Conservation (phyloP, 345 rosid species). For the Iberis pinnata region DNA sequence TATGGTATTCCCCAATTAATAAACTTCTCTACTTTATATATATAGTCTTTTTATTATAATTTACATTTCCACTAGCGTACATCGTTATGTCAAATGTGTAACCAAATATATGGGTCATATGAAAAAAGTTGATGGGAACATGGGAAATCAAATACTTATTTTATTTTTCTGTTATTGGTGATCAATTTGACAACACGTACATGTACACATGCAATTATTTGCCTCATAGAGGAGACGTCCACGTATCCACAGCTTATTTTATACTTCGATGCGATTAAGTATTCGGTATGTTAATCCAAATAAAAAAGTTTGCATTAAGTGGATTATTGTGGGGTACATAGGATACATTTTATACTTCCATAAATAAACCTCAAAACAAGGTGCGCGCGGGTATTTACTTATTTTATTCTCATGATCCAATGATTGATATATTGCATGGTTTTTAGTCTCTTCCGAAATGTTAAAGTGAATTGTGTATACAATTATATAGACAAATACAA, state of each 20-base stretch:
- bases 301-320: constrained; percentile 15
- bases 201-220: constrained; percentile 32
- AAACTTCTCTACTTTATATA: constrained; percentile 16
- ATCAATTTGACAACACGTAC: constrained; percentile 33
- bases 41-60: constrained; percentile 19
- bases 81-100: constrained; percentile 18
- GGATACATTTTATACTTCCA: constrained; percentile 6
- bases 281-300: constrained; percentile 5
- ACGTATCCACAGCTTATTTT: constrained; percentile 20
- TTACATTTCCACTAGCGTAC: constrained; percentile 18
- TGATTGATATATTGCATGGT: constrained; percentile 16
- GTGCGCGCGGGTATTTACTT: not conserved
- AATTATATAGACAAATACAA: constrained; percentile 11
- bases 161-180: constrained; percentile 6
- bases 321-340: constrained; percentile 18
- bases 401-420: constrained; percentile 8
- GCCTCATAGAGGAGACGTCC: constrained; percentile 9
- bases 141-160: not conserved
- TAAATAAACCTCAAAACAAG: constrained; percentile 13
- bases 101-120: constrained; percentile 16
- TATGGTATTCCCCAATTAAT: constrained; percentile 15
- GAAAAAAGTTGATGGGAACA: constrained; percentile 3
- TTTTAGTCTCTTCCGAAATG: not conserved
- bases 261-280: not conserved
- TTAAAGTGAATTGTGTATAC: constrained; percentile 1